A percentile compares a stretch with the other conserved stretches of the same genome.
Conservation (phyloP, 148 eudicot species). For the Fallopia convolvulus region DNA sequence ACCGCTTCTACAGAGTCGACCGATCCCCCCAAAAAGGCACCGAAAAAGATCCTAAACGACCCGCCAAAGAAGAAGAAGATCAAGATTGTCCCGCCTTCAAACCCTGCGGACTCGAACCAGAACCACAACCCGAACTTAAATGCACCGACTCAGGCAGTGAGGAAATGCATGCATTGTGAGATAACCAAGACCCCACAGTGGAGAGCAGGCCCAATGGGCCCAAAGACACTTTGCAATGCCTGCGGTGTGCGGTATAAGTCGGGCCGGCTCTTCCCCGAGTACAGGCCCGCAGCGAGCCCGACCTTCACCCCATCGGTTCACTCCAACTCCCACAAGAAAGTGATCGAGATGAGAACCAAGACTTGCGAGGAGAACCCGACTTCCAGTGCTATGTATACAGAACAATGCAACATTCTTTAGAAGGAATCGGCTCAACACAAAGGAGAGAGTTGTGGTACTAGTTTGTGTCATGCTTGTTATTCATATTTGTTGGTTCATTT, state of each 20-base stretch:
- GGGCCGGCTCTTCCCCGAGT: constrained; percentile 88
- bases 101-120: constrained; percentile 5
- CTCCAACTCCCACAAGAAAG: constrained; percentile 94
- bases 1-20: constrained; percentile 23
- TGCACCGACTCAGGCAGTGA: constrained; percentile 30
- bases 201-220: constrained; percentile 95
- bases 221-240: constrained; percentile 86
- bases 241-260: constrained; percentile 92
- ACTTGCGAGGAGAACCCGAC: not conserved
- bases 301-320: constrained; percentile 72
- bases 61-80: constrained; percentile 48
- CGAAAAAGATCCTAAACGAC: not conserved
- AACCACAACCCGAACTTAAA: constrained; percentile 5
- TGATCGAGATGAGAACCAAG: constrained; percentile 73
- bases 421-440: not conserved
- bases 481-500: constrained; percentile 1
- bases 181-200: constrained; percentile 95
- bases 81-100: constrained; percentile 33
- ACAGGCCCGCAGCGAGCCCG: constrained; percentile 94
- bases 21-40: constrained; percentile 11
- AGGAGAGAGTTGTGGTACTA: not conserved
- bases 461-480: not conserved
- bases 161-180: constrained; percentile 90
- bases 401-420: not conserved
- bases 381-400: not conserved